phyloP scores from a whole-genome alignment of 441 rosid species.

The Jatropha multifida region DNA sequence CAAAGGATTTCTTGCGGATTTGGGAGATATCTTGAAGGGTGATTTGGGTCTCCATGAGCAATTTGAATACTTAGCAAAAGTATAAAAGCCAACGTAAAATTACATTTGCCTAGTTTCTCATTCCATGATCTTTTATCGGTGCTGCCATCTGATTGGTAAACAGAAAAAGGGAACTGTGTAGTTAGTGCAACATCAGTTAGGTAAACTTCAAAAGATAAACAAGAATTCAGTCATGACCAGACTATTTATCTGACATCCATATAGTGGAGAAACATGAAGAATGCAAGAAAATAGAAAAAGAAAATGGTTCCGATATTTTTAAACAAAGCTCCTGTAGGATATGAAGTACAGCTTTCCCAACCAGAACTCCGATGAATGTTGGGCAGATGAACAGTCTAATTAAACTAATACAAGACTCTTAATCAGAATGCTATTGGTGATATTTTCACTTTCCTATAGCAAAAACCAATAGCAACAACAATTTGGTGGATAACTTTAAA shows the following conservation, averaged over 20 bases:
- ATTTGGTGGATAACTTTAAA: background rate
- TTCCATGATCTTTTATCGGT: conserved; percentile 72
- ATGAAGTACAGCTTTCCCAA: background rate
- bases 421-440: background rate
- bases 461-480: conserved; percentile 3
- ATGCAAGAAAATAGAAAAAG: background rate
- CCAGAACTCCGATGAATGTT: background rate
- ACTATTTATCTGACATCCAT: background rate
- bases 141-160: conserved; percentile 58
- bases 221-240: background rate
- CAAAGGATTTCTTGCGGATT: conserved; percentile 54
- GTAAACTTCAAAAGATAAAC: conserved; percentile 14
- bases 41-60: conserved; percentile 38
- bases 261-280: background rate
- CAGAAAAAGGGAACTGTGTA: conserved; percentile 4
- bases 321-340: background rate
- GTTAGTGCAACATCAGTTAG: background rate
- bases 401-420: background rate
- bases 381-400: background rate
- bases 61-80: conserved; percentile 46
- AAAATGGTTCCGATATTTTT: background rate
- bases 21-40: conserved; percentile 45
- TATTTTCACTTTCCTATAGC: background rate
- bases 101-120: conserved; percentile 78
- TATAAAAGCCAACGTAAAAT: conserved; percentile 77